Evolutionary conservation across 495 filamentous ascomycete genomes (phyloP), one percentile per base, ranked within the genome.

Genomic region (Penicillium parvum): DNA sequence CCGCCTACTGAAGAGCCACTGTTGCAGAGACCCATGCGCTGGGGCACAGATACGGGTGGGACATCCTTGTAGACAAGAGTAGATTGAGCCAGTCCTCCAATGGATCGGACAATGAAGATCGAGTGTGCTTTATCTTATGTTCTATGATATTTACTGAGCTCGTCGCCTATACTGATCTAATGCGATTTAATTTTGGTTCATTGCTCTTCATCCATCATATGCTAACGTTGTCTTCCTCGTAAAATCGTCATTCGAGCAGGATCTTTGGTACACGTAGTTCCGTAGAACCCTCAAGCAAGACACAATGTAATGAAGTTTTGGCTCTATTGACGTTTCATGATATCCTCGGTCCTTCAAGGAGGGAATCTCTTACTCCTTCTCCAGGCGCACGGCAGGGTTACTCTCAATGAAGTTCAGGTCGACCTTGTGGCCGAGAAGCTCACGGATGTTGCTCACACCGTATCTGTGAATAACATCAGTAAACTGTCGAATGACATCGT

Each of bases 21-120:
- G 74, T 66, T 73, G 75, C 74, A 71, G 63, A 82, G 87, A 71
- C 69, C 64, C 43, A 73, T 78, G 74, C 76, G 73, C 82, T 72
- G 75, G 78, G 81, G 88, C 85, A 94, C 88, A 95, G 88, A 95
- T 95, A 95, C 88, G 84, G 88, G 86, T 76, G 81, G 76, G 71
- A 94, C 85, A 95, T 76, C 37, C 34, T 34, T 41, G 42, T 41
- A 49, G 40, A 40, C 17, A n/a, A n/a, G 5, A n/a, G 7, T 25
- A 17, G 20, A 37, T 20, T 37, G 33, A 42, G 19, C 18, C 3
- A 37, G n/a, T n/a, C n/a, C n/a, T n/a, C n/a, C n/a, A n/a, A n/a
- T n/a, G n/a, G n/a, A n/a, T n/a, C n/a, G n/a, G n/a, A n/a, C n/a
- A n/a, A n/a, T n/a, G n/a, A n/a, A n/a, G n/a, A n/a, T n/a, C n/a